Percentiles rank a stretch among this genome's conserved stretches.
phyloP scores from a whole-genome alignment of 2,329 filamentous ascomycete species.

The Coniochaeta sp. region DNA sequence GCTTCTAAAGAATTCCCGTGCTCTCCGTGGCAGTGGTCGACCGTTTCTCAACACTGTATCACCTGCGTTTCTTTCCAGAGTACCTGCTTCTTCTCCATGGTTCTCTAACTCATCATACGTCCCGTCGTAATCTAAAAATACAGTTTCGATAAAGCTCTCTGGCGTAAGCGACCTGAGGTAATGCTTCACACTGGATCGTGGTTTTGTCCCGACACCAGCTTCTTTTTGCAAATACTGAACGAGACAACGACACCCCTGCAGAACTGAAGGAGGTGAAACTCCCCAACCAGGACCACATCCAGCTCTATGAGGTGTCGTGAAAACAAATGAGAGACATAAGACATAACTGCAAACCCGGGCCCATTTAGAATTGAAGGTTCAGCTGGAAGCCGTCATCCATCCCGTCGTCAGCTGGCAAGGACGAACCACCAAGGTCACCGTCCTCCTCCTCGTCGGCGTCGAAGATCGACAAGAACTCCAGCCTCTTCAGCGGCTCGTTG shows the following conservation, averaged over 20 bases:
- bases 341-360: background rate
- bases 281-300: background rate
- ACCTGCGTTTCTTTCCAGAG: no score
- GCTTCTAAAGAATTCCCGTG: no score
- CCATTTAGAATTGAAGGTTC: constrained; percentile 28
- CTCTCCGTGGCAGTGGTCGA: no score
- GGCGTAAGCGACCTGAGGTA: background rate
- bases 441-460: constrained; percentile 40
- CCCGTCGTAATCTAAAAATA: background rate
- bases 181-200: background rate
- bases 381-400: constrained; percentile 52
- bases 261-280: background rate
- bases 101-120: background rate
- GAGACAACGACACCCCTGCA: background rate
- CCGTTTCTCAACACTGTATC: no score
- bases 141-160: background rate
- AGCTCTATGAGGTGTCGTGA: background rate
- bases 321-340: background rate
- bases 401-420: constrained; percentile 27
- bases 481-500: constrained; percentile 25
- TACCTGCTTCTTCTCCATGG: background rate
- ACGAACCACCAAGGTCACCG: constrained; percentile 26
- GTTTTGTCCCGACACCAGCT: background rate
- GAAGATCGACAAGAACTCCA: constrained; percentile 53
- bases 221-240: background rate